phyloP scores from a whole-genome alignment of 495 filamentous ascomycete genomes.

The Clohesyomyces aquaticus region DNA sequence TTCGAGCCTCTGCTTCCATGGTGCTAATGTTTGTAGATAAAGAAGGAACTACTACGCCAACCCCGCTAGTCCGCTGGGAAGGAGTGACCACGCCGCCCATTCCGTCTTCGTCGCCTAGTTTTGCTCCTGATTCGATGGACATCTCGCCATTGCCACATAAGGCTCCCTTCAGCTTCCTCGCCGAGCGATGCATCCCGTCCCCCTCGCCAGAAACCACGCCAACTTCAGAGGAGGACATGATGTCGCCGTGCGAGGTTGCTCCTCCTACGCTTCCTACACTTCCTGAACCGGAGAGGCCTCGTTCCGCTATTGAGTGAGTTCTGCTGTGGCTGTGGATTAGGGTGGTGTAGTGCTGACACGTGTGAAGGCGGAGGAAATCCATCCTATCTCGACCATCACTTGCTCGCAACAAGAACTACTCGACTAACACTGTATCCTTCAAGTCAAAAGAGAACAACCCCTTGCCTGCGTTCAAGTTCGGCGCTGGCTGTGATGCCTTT shows the following conservation, averaged over 20 bases:
- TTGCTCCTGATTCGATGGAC: constrained; percentile 84
- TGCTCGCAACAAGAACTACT: constrained; percentile 61
- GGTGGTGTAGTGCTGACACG: too few species aligned
- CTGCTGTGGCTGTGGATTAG: too few species aligned
- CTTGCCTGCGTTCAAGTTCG: constrained; percentile 76
- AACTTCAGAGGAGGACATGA: constrained; percentile 49
- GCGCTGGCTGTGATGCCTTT: constrained; percentile 59
- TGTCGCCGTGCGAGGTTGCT: constrained; percentile 39
- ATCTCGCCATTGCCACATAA: constrained; percentile 95
- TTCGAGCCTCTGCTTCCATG: constrained; percentile 4
- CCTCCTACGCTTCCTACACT: constrained; percentile 18
- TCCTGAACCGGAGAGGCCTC: constrained; percentile 37
- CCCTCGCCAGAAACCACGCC: constrained; percentile 60
- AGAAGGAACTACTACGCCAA: constrained; percentile 76
- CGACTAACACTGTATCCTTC: constrained; percentile 55
- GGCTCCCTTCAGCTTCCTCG: constrained; percentile 60
- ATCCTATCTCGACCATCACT: constrained; percentile 65
- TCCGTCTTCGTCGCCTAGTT: constrained; percentile 77
- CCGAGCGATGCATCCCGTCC: constrained; percentile 66
- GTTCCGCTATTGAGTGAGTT: constrained; percentile 45
- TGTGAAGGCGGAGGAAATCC: constrained; percentile 62
- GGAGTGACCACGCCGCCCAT: constrained; percentile 81
- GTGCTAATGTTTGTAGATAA: constrained; percentile 33
- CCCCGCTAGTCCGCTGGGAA: constrained; percentile 75
- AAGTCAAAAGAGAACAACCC: constrained; percentile 61